Percentiles rank a stretch among this genome's conserved stretches.
Evolutionary conservation across 257 asterid genomes (phyloP).

Genomic region (Salvia hispanica): DNA sequence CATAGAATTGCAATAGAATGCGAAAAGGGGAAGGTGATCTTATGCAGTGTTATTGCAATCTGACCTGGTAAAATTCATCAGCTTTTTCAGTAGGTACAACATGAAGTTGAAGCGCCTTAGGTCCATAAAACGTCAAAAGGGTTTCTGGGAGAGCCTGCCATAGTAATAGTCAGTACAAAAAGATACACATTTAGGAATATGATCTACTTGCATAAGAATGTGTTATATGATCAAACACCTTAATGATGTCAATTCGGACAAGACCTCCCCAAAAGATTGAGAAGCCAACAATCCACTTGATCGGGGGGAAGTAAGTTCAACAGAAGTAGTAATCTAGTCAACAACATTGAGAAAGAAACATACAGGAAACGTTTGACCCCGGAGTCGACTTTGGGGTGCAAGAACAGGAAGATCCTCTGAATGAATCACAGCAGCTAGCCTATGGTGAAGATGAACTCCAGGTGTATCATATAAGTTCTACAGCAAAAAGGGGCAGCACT

Average conservation of each 20-base stretch:
- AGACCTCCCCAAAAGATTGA: slow-evolving; percentile 99
- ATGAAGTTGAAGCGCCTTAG: slow-evolving; percentile 83
- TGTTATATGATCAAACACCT: slow-evolving; percentile 54
- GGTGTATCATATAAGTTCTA: slow-evolving; percentile 95
- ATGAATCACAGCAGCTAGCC: slow-evolving; percentile 95
- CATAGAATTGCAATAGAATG: not conserved
- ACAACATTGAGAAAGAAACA: slow-evolving; percentile 36
- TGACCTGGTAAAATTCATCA: slow-evolving; percentile 81
- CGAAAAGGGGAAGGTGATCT: slow-evolving; percentile 15
- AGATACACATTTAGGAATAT: slow-evolving; percentile 14
- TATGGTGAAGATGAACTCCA: slow-evolving; percentile 99
- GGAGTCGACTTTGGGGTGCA: slow-evolving; percentile 95
- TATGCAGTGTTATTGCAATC: slow-evolving; percentile 24
- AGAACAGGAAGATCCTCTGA: slow-evolving; percentile 93
- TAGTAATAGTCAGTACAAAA: slow-evolving; percentile 17
- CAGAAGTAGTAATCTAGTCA: slow-evolving; percentile 25
- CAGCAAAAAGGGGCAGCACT: slow-evolving; percentile 16
- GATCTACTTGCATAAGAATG: slow-evolving; percentile 25
- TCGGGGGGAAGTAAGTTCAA: slow-evolving; percentile 28
- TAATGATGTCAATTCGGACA: slow-evolving; percentile 72
- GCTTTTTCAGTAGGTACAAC: slow-evolving; percentile 79
- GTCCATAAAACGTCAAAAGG: slow-evolving; percentile 83
- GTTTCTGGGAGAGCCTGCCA: slow-evolving; percentile 78
- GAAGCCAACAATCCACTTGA: slow-evolving; percentile 77
- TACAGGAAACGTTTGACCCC: slow-evolving; percentile 87